Percentiles rank a stretch among this genome's conserved stretches.
phyloP scores from a whole-genome alignment of 495 filamentous ascomycete species.

The Thozetella sp. region DNA sequence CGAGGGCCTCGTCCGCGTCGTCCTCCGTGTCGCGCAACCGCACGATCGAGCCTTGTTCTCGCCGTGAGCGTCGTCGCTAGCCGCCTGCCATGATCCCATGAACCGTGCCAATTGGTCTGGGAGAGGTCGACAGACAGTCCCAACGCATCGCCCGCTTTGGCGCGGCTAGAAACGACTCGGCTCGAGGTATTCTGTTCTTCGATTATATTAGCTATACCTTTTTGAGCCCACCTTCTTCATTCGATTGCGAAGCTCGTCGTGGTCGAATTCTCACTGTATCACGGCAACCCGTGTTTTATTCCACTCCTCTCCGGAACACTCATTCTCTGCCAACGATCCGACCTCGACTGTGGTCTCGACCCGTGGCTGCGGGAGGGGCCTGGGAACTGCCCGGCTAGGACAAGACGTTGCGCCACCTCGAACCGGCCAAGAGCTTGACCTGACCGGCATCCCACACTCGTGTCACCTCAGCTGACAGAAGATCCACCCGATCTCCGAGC shows the following conservation, averaged over 20 bases:
- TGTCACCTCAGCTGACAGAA: slow-evolving; percentile 21
- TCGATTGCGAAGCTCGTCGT: too few species aligned
- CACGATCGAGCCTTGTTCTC: slow-evolving; percentile 3
- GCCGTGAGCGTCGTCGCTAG: slow-evolving; percentile 1
- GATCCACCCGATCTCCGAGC: slow-evolving; percentile 9
- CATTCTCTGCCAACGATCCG: slow-evolving; percentile 8
- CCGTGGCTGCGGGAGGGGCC: slow-evolving; percentile 12
- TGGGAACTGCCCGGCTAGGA: background rate
- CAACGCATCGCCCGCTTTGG: slow-evolving; percentile 11
- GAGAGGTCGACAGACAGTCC: slow-evolving; percentile 21
- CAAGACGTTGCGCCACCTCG: slow-evolving; percentile 14
- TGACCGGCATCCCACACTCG: slow-evolving; percentile 10
- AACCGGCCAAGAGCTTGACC: slow-evolving; percentile 4
- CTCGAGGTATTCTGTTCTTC: too few species aligned
- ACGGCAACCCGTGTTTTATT: too few species aligned
- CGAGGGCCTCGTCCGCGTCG: background rate
- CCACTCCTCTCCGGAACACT: too few species aligned
- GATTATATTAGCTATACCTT: background rate
- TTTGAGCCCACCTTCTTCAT: too few species aligned
- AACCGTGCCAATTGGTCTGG: slow-evolving; percentile 24
- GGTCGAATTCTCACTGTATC: too few species aligned
- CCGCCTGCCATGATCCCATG: slow-evolving; percentile 34
- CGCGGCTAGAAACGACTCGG: slow-evolving; percentile 9
- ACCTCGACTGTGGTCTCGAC: slow-evolving; percentile 20
- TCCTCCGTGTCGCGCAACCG: background rate